phyloP scores from a whole-genome alignment of 2,329 filamentous ascomycete species.

The Aquanectria penicillioides region DNA sequence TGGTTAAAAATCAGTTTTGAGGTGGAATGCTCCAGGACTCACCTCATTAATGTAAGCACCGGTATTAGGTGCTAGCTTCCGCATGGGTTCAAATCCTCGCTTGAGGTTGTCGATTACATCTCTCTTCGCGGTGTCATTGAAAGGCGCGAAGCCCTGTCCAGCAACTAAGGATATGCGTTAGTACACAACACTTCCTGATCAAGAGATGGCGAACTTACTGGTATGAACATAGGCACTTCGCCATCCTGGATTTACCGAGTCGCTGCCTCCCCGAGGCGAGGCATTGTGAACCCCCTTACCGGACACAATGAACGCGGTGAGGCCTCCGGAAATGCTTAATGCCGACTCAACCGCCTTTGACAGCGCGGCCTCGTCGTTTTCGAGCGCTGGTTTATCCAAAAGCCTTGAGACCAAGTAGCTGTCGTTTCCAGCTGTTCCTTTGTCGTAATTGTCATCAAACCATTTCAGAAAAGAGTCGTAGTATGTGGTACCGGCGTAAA shows the following conservation, averaged over 20 bases:
- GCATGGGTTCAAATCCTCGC: slow-evolving; percentile 46
- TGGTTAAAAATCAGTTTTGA: rapidly evolving
- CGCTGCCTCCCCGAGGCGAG: slow-evolving; percentile 54
- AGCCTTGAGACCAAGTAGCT: slow-evolving; percentile 55
- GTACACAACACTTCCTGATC: neutral
- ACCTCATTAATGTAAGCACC: slow-evolving; percentile 60
- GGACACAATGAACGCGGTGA: slow-evolving; percentile 53
- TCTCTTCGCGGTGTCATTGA: slow-evolving; percentile 44
- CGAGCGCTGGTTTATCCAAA: slow-evolving; percentile 50
- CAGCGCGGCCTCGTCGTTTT: slow-evolving; percentile 35
- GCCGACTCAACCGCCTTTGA: slow-evolving; percentile 50
- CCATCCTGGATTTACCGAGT: slow-evolving; percentile 63
- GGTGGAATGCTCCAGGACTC: neutral
- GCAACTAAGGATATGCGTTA: slow-evolving; percentile 33
- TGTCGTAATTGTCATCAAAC: slow-evolving; percentile 50
- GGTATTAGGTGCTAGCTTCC: slow-evolving; percentile 51
- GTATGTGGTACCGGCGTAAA: slow-evolving; percentile 23
- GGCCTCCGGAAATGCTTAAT: slow-evolving; percentile 35
- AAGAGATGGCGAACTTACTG: slow-evolving; percentile 44
- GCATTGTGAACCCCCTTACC: slow-evolving; percentile 57
- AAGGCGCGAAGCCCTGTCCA: slow-evolving; percentile 40
- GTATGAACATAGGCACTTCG: slow-evolving; percentile 54
- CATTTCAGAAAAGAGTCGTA: slow-evolving; percentile 51
- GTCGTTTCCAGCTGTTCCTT: slow-evolving; percentile 47
- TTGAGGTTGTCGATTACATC: slow-evolving; percentile 42